These are phyloP conservation scores for Mycena vulgaris DNA, from an alignment of 768 basidiomycete genomes.

Conservation along the genomic window DNA sequence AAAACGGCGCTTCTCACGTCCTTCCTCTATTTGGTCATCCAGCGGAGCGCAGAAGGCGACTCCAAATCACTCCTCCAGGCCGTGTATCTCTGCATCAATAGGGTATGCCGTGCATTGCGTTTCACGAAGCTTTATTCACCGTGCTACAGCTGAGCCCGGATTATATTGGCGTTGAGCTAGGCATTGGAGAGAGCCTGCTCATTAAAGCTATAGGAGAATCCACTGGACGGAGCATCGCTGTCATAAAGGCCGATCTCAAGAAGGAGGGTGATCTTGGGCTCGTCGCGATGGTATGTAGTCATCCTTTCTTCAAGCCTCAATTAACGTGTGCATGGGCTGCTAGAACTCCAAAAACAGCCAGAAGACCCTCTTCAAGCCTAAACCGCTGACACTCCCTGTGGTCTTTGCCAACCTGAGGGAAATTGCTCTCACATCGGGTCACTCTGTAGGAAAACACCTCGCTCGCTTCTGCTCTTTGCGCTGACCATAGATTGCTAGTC, in stretches of 20 bases:
- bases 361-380: conserved; percentile 95
- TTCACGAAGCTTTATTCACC: conserved; percentile 21
- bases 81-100: conserved; percentile 97
- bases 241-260: conserved; percentile 93
- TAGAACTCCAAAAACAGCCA: conserved; percentile 96
- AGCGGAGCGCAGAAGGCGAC: conserved; percentile 84
- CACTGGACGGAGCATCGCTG: conserved; percentile 87
- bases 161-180: conserved; percentile 94
- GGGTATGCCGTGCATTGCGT: conserved; percentile 65
- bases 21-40: conserved; percentile 92
- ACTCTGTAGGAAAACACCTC: conserved; percentile 68
- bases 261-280: conserved; percentile 96
- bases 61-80: conserved; percentile 84
- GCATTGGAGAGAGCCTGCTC: conserved; percentile 94
- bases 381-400: conserved; percentile 87
- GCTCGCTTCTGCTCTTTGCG: conserved; percentile 18
- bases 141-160: conserved; percentile 87
- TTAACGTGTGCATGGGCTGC: conserved; percentile 2
- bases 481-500: conserved; percentile 65
- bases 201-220: conserved; percentile 97
- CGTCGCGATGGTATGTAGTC: conserved; percentile 87
- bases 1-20: conserved; percentile 91
- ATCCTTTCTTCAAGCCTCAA: neutral
- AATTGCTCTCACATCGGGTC: conserved; percentile 89
- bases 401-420: conserved; percentile 94